These are phyloP conservation scores for Talaromyces rugulosus DNA, from an alignment of 2,329 filamentous ascomycete species.

Conservation along the genomic window DNA sequence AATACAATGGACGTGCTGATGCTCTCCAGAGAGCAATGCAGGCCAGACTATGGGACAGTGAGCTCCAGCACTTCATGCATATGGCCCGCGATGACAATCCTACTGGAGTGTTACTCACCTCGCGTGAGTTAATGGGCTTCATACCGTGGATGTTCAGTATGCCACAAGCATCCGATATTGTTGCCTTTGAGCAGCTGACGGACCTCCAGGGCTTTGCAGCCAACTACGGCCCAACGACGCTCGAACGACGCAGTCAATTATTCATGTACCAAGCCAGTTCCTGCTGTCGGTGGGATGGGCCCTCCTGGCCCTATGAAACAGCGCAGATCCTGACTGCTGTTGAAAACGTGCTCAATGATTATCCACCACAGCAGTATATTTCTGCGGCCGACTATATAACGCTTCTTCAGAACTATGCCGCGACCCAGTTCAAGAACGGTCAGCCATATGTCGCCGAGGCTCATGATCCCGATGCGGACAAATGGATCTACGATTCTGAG, in stretches of 20 bases:
- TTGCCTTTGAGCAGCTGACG: slow-evolving; percentile 31
- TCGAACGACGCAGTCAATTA: slow-evolving; percentile 43
- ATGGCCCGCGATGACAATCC: slow-evolving; percentile 36
- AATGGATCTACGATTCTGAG: slow-evolving; percentile 37
- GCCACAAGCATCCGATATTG: slow-evolving; percentile 31
- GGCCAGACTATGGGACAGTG: slow-evolving; percentile 41
- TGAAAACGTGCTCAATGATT: slow-evolving; percentile 42
- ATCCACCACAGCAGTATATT: slow-evolving; percentile 20
- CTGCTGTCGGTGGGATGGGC: slow-evolving; percentile 46
- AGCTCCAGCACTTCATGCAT: slow-evolving; percentile 43
- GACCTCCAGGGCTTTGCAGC: slow-evolving; percentile 32
- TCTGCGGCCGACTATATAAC: slow-evolving; percentile 32
- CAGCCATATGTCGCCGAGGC: slow-evolving; percentile 40
- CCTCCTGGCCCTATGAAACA: slow-evolving; percentile 43
- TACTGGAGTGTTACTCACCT: slow-evolving; percentile 38
- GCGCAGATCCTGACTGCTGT: slow-evolving; percentile 39
- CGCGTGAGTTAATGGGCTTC: slow-evolving; percentile 41
- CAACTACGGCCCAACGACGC: slow-evolving; percentile 36
- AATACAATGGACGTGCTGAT: slow-evolving; percentile 26
- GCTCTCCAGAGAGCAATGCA: slow-evolving; percentile 37
- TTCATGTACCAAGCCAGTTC: slow-evolving; percentile 41
- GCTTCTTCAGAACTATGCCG: slow-evolving; percentile 36
- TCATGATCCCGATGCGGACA: slow-evolving; percentile 41
- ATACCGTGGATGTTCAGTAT: slow-evolving; percentile 43
- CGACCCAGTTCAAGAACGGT: slow-evolving; percentile 37